Percentiles rank a stretch among this genome's conserved stretches.
phyloP scores from a whole-genome alignment of 1,284 basidiomycete species.

The Boletus mariae region DNA sequence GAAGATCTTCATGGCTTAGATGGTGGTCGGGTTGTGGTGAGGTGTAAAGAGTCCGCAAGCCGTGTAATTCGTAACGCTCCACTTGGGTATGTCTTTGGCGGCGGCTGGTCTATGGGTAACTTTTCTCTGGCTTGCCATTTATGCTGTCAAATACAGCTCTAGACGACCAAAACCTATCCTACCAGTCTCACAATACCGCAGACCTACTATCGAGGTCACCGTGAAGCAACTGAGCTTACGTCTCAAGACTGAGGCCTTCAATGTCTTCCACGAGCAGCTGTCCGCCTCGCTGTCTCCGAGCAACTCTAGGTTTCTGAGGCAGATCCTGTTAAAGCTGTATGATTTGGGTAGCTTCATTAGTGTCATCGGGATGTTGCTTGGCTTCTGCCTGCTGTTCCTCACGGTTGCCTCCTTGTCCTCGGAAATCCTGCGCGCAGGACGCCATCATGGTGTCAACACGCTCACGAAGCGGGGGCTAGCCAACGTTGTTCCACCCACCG shows the following conservation, averaged over 20 bases:
- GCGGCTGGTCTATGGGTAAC: conserved; percentile 19
- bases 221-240: conserved; percentile 42
- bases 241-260: conserved; percentile 53
- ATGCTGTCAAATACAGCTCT: conserved; percentile 22
- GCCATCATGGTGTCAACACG: conserved; percentile 2
- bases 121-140: conserved; percentile 25
- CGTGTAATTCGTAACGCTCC: neutral
- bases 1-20: conserved; percentile 63
- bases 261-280: conserved; percentile 47
- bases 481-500: neutral
- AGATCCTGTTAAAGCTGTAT: conserved; percentile 41
- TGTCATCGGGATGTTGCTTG: conserved; percentile 48
- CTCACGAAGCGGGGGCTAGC: conserved; percentile 16
- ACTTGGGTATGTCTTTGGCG: conserved; percentile 19
- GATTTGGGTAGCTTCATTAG: conserved; percentile 47
- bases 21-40: conserved; percentile 6
- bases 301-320: conserved; percentile 20
- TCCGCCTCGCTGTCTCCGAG: conserved; percentile 29
- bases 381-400: conserved; percentile 41
- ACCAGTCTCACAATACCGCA: conserved; percentile 22
- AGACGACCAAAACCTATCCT: conserved; percentile 19
- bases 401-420: conserved; percentile 28
- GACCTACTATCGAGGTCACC: conserved; percentile 19
- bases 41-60: neutral
- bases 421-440: conserved; percentile 16